Evolutionary conservation across 257 asterid genomes (phyloP).

Genomic region (Cruciata laevipes): DNA sequence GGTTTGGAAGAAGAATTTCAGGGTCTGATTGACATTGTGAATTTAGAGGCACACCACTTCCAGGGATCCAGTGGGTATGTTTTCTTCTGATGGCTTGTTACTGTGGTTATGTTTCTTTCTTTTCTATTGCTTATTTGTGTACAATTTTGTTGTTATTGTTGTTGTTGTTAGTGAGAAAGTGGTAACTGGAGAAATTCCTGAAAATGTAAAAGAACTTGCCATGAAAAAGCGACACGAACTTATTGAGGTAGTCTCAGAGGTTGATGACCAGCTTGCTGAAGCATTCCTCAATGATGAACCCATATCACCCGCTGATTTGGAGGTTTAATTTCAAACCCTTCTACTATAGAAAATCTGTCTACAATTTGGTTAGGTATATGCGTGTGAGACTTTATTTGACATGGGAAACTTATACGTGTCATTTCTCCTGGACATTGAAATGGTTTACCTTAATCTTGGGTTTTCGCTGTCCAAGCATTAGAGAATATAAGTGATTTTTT

Average conservation of each 20-base stretch:
- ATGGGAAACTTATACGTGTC: not conserved
- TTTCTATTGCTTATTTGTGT: conserved; percentile 8
- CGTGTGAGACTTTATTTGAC: not conserved
- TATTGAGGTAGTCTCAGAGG: conserved; percentile 87
- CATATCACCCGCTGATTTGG: conserved; percentile 69
- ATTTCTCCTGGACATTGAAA: not conserved
- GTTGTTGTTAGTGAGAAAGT: conserved; percentile 56
- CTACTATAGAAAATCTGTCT: not conserved
- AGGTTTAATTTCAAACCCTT: conserved; percentile 37
- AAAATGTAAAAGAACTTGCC: conserved; percentile 54
- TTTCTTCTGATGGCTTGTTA: conserved; percentile 17
- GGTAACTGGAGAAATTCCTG: conserved; percentile 75
- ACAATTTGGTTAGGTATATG: not conserved
- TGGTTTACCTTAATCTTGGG: not conserved
- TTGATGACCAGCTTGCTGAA: conserved; percentile 92
- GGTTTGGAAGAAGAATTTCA: conserved; percentile 95
- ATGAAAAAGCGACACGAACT: conserved; percentile 86
- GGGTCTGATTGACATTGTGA: conserved; percentile 88
- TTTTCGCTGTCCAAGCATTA: not conserved
- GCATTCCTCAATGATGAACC: conserved; percentile 86
- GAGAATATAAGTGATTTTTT: too few species aligned
- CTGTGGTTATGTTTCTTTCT: conserved; percentile 9
- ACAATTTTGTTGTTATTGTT: not conserved
- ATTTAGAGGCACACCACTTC: conserved; percentile 66
- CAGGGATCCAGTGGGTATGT: conserved; percentile 93